Evolutionary conservation across 2,329 filamentous ascomycete species (phyloP), one percentile per base, ranked within the genome.

Genomic region (Atkinsonella hypoxylon): DNA sequence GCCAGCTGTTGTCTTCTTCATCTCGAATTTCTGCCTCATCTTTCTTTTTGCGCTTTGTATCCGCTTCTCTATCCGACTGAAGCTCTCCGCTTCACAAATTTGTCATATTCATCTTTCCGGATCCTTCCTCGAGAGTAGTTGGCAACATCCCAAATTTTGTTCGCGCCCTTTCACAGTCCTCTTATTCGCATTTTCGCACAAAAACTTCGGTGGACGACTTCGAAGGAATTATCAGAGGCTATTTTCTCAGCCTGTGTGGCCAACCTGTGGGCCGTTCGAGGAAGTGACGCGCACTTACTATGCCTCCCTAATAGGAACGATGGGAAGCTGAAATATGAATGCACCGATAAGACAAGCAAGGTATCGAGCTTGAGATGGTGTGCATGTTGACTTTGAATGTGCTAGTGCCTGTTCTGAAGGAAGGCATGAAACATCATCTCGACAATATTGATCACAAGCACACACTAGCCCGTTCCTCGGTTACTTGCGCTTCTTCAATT

Each of bases 261-360:
- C 26, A 18, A 9, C 39, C 10, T 20, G n/a, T 22, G 47, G 39
- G 17, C 39, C 47, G 47, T 30, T 30, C 30, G 38, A 47, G 17
- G 13, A 40, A 39, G 4, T 30, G 20, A 41, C 15, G 26, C 45
- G 26, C 36, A 31, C 34, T 5, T 36, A 40, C n/a, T 26, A 17
- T n/a, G 34, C n/a, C 18, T 18, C 12, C 4, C 20, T 26, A 13
- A n/a, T 44, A n/a, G 40, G 26, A 39, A n/a, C 7, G 39, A 36
- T 43, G 34, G 40, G 30, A 49, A 49, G 47, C 47, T 49, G 47
- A 39, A 43, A 42, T 49, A 31, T 11, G 32, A 20, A 44, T 38
- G 20, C 15, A 38, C 17, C 17, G 30, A 49, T 36, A 30, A 18
- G 39, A 49, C 47, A 22, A 42, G 47, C 20, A 6, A 32, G 22